Percentiles rank a stretch among this genome's conserved stretches.
These are phyloP conservation scores for Trametes meyenii DNA, from an alignment of 768 basidiomycete species.

Conservation along the genomic window DNA sequence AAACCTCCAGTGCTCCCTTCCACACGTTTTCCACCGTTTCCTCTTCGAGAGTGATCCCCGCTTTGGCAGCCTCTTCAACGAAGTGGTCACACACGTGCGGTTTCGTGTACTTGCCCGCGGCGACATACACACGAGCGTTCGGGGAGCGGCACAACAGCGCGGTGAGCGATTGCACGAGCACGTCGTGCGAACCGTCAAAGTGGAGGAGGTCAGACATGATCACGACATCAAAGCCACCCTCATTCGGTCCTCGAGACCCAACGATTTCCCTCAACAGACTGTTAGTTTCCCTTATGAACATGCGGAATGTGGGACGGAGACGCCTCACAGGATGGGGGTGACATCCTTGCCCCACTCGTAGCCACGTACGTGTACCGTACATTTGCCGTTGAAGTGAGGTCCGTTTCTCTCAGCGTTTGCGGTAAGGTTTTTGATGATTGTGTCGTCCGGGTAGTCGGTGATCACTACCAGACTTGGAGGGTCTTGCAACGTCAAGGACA, in stretches of 20 bases:
- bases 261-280: background rate
- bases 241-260: background rate
- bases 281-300: too few species aligned
- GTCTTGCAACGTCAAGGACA: conserved; percentile 48
- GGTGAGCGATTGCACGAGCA: conserved; percentile 52
- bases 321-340: conserved; percentile 48
- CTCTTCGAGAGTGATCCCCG: conserved; percentile 55
- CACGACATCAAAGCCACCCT: conserved; percentile 53
- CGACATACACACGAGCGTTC: conserved; percentile 54
- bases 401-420: conserved; percentile 57
- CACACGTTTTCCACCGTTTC: conserved; percentile 43
- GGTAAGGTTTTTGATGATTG: conserved; percentile 58
- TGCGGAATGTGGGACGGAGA: background rate
- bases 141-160: conserved; percentile 48
- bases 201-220: conserved; percentile 76
- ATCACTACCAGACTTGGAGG: conserved; percentile 58
- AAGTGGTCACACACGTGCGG: conserved; percentile 56
- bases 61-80: conserved; percentile 40
- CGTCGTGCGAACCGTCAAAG: conserved; percentile 62
- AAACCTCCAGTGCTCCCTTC: conserved; percentile 51
- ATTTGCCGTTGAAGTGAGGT: conserved; percentile 38
- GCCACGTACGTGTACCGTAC: conserved; percentile 48
- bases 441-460: conserved; percentile 71
- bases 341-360: conserved; percentile 69
- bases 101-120: conserved; percentile 65